Percentiles rank a stretch among this genome's conserved stretches.
Conservation (phyloP, 2,329 filamentous ascomycete genomes). For the Calonectria pseudoreteaudii region DNA sequence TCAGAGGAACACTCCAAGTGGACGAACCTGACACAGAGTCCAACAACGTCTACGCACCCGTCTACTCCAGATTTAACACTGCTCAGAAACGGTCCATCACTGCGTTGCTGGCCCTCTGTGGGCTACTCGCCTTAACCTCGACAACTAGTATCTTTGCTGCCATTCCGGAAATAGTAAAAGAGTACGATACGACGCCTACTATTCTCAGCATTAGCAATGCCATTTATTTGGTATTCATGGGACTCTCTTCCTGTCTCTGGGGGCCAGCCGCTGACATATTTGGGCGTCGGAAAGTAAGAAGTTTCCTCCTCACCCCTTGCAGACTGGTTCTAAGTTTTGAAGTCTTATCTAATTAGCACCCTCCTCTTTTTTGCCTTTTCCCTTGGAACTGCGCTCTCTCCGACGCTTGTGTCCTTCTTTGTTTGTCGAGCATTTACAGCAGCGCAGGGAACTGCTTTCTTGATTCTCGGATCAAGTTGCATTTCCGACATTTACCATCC, state of each 20-base stretch:
- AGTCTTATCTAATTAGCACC: conserved; percentile 32
- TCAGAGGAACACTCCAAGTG: background rate
- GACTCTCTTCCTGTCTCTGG: conserved; percentile 72
- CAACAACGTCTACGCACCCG: background rate
- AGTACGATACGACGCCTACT: conserved; percentile 67
- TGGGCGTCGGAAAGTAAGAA: conserved; percentile 59
- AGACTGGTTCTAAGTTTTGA: background rate
- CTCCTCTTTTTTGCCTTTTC: conserved; percentile 65
- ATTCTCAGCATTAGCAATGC: conserved; percentile 76
- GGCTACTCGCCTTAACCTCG: background rate
- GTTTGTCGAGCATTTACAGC: conserved; percentile 76
- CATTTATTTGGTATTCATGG: conserved; percentile 78
- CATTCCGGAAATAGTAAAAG: conserved; percentile 70
- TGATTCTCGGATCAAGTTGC: conserved; percentile 73
- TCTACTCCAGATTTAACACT: background rate
- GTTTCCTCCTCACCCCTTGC: conserved; percentile 7
- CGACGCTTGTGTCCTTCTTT: conserved; percentile 74
- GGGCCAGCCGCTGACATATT: conserved; percentile 72
- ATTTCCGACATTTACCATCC: conserved; percentile 69
- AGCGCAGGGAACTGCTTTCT: conserved; percentile 75
- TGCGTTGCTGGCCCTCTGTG: background rate
- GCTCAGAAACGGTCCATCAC: conserved; percentile 1
- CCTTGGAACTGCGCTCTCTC: conserved; percentile 59
- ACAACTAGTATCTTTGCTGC: conserved; percentile 8
- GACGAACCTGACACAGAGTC: background rate